These are phyloP conservation scores for Penicillium waksmanii DNA, from an alignment of 495 filamentous ascomycete genomes.

Conservation along the genomic window DNA sequence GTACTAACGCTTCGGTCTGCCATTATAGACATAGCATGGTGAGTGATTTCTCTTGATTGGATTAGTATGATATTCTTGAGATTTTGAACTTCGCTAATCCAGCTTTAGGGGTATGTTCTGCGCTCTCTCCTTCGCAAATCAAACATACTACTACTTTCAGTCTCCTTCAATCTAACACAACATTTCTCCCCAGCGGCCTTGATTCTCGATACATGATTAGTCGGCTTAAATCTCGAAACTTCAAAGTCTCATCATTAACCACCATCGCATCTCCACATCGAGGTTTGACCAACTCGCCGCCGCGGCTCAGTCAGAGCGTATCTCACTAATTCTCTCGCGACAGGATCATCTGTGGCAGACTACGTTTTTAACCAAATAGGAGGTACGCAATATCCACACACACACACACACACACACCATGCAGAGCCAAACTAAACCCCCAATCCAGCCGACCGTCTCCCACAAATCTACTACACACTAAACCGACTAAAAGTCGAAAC, in stretches of 20 bases:
- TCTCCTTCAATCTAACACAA: constrained; percentile 21
- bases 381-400: constrained; percentile 30
- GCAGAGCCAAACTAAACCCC: neutral
- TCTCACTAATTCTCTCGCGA: constrained; percentile 8
- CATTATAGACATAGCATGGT: constrained; percentile 72
- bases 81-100: neutral
- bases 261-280: constrained; percentile 89
- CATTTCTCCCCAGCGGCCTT: constrained; percentile 65
- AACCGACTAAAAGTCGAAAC: constrained; percentile 72
- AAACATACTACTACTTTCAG: neutral
- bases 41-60: constrained; percentile 18
- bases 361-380: constrained; percentile 75
- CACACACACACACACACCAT: neutral
- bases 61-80: neutral
- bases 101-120: constrained; percentile 51
- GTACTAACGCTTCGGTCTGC: constrained; percentile 15
- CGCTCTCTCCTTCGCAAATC: constrained; percentile 31
- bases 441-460: constrained; percentile 53
- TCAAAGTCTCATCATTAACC: constrained; percentile 78
- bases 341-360: constrained; percentile 82
- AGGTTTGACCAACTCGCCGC: constrained; percentile 43
- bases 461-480: constrained; percentile 70
- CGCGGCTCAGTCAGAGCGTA: neutral
- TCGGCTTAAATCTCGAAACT: constrained; percentile 67
- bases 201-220: constrained; percentile 95